These are phyloP conservation scores for Talaromyces wortmannii DNA, from an alignment of 495 filamentous ascomycete species.

Conservation along the genomic window DNA sequence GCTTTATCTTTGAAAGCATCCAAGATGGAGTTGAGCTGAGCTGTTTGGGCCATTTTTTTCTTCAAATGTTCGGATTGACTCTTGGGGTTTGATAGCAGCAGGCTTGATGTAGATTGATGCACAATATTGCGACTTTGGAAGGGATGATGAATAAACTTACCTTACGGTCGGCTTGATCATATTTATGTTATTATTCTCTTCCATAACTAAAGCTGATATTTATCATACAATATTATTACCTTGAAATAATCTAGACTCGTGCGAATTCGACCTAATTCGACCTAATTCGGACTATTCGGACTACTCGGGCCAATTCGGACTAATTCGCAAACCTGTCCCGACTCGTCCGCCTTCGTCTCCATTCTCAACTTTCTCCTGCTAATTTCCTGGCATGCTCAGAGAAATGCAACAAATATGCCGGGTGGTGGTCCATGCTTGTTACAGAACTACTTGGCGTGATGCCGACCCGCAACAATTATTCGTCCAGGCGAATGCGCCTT, in stretches of 20 bases:
- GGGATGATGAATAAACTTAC: too few relatives aligned
- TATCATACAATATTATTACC: too few relatives aligned
- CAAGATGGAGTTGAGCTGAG: background rate
- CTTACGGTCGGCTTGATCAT: too few relatives aligned
- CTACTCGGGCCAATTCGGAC: background rate
- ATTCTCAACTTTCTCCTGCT: background rate
- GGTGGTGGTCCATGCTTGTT: too few relatives aligned
- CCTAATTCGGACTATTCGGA: background rate
- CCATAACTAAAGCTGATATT: too few relatives aligned
- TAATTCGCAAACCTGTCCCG: background rate
- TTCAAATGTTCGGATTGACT: background rate
- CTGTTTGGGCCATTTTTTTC: background rate
- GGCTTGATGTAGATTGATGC: background rate
- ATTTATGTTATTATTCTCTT: too few relatives aligned
- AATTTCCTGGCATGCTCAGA: too few relatives aligned
- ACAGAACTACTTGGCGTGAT: background rate
- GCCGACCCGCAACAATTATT: background rate
- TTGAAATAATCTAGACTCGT: background rate
- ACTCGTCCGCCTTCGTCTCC: background rate
- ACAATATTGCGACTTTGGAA: too few relatives aligned
- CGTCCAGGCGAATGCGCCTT: background rate
- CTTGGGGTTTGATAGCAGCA: background rate
- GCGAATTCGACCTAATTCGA: background rate
- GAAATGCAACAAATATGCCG: too few relatives aligned
- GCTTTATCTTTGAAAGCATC: background rate